phyloP scores from a whole-genome alignment of 108 stramenopile genomes.

The Cyclotella atomus region DNA sequence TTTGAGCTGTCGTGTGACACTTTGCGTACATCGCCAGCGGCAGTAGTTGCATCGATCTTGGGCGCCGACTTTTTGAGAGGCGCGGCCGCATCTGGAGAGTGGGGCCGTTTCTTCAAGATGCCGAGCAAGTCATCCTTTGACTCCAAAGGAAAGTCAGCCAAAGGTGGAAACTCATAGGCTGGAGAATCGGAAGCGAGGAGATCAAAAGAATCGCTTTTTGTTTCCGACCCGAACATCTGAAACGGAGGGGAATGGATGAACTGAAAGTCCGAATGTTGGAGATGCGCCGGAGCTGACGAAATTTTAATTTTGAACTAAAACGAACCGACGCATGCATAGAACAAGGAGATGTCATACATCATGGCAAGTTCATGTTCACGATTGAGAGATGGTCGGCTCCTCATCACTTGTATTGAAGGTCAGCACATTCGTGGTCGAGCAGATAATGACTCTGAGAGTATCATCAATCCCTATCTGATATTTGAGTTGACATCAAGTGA shows the following conservation, averaged over 20 bases:
- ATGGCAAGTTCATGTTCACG: too few species aligned
- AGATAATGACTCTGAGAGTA: conserved; percentile 1
- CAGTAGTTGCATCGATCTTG: too few species aligned
- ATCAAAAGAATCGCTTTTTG: background rate
- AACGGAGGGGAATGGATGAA: too few species aligned
- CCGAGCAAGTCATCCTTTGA: conserved; percentile 7
- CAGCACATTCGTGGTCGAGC: conserved; percentile 27
- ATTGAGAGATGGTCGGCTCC: conserved; percentile 43
- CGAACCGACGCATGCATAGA: too few species aligned
- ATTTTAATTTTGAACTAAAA: background rate
- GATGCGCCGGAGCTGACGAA: background rate
- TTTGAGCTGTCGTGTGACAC: background rate
- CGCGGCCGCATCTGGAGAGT: background rate
- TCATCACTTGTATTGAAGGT: conserved; percentile 34
- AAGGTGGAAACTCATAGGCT: background rate
- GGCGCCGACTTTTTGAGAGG: conserved; percentile 3
- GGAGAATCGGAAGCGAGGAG: background rate
- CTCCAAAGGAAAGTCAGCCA: conserved; percentile 12
- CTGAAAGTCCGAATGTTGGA: too few species aligned
- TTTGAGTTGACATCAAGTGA: conserved; percentile 35
- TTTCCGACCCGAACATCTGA: background rate
- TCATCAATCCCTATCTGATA: conserved; percentile 41
- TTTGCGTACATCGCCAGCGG: background rate
- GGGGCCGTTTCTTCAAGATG: conserved; percentile 13
- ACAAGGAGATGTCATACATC: background rate